These are phyloP conservation scores for Cystobasidium onofrii DNA, from an alignment of 768 basidiomycete species.

Conservation along the genomic window DNA sequence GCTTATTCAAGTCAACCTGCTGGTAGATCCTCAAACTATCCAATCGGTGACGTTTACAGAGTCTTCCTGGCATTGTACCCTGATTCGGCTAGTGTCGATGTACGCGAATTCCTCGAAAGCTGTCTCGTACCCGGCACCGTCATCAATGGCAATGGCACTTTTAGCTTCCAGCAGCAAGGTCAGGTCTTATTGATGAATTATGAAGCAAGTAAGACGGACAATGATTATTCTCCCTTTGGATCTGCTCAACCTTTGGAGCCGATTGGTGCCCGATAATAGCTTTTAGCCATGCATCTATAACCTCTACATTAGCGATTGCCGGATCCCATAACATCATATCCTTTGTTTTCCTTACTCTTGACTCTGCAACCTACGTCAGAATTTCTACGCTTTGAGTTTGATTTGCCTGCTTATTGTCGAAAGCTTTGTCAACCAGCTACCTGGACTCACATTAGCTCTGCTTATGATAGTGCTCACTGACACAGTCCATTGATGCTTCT, in stretches of 20 bases:
- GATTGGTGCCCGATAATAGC: conserved; percentile 6
- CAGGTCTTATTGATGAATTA: conserved; percentile 29
- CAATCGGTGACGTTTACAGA: conserved; percentile 37
- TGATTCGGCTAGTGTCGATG: conserved; percentile 29
- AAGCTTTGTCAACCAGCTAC: too few species aligned
- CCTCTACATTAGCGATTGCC: background rate
- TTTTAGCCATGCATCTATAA: background rate
- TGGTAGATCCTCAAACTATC: conserved; percentile 30
- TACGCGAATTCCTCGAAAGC: conserved; percentile 37
- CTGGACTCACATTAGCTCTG: too few species aligned
- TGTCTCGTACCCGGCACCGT: conserved; percentile 37
- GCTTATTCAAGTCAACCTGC: conserved; percentile 8
- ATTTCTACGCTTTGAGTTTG: too few species aligned
- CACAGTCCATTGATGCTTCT: too few species aligned
- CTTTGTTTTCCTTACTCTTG: too few species aligned
- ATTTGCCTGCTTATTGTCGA: too few species aligned
- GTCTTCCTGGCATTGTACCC: conserved; percentile 39
- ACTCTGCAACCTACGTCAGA: too few species aligned
- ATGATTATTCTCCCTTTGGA: background rate
- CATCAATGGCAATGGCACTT: conserved; percentile 39
- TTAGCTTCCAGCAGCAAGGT: conserved; percentile 35
- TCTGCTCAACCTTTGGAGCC: background rate
- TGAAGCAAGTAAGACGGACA: background rate
- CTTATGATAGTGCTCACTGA: too few species aligned
- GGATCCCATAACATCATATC: too few species aligned